phyloP scores from a whole-genome alignment of 2,329 filamentous ascomycete genomes.

The Diplodia mutila region DNA sequence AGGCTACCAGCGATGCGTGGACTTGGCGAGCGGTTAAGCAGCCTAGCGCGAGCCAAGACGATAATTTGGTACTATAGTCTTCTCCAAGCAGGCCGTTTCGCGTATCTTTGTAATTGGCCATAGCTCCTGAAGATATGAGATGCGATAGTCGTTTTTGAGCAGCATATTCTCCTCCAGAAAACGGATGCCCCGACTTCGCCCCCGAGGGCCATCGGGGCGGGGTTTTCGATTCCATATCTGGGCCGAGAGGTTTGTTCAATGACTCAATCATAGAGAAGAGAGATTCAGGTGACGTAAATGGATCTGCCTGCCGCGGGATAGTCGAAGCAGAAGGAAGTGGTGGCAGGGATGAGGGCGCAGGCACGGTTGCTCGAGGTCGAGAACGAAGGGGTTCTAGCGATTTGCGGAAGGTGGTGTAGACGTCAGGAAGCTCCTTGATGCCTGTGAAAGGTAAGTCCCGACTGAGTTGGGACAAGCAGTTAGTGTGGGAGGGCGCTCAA shows the following conservation, averaged over 20 bases:
- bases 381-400: conserved; percentile 70
- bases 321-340: conserved; percentile 54
- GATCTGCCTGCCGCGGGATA: conserved; percentile 62
- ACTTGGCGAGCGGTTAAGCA: conserved; percentile 74
- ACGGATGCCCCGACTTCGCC: conserved; percentile 65
- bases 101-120: conserved; percentile 69
- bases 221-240: conserved; percentile 51
- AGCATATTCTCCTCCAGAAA: conserved; percentile 67
- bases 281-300: conserved; percentile 65
- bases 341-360: conserved; percentile 62
- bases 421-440: conserved; percentile 67
- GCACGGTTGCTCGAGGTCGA: conserved; percentile 62
- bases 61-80: conserved; percentile 77
- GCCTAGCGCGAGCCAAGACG: conserved; percentile 72
- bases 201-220: conserved; percentile 58
- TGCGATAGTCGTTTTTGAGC: conserved; percentile 63
- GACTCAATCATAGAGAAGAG: conserved; percentile 54
- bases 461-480: conserved; percentile 47
- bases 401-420: conserved; percentile 77
- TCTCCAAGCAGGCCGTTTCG: conserved; percentile 71
- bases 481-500: background rate
- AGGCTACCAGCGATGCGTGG: conserved; percentile 67
- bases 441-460: conserved; percentile 65
- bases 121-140: conserved; percentile 63
- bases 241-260: conserved; percentile 56